Base-by-base conservation (phyloP, 495 filamentous ascomycete species). In the Chaetomium tenue region DNA sequence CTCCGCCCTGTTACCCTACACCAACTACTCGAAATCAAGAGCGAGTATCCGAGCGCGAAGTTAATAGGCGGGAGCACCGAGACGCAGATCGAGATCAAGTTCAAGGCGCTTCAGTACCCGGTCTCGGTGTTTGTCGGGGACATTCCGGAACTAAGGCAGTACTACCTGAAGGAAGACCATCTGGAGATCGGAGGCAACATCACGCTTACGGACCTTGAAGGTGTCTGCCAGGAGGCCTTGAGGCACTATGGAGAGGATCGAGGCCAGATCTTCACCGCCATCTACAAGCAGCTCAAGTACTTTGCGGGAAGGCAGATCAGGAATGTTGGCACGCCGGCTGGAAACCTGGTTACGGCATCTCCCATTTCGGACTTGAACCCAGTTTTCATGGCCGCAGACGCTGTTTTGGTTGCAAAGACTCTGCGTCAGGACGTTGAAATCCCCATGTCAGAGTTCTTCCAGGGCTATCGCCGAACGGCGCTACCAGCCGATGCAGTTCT, bases 71-170 rank as follows among this genome's bases (percentile, higher is more conserved):
- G 94, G 48, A 96, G 91, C 73, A 96, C 91, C 5, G 94, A 98
- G 76, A 98, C 93, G 0, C 94, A 97, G 74, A 97, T 98, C 59
- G 94, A 98, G 75, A 88, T 96, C 76, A 97, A 97, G 72, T 98
- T 98, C 83, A 98, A 98, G 79, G 91, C 86, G 2, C 87, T 95
- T 84, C 86, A 91, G 68, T 98, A 97, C 73, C 84, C 86, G 13
- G 86, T 88, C 7, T 97, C 92, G 0, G 93, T 98, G 0, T 98
- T 89, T 72, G 87, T 98, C 16, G 92, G 92, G 28, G 94, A 98
- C 71, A 97, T 98, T 66, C 79, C 90, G 1, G 94, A 98, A 76
- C 78, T 98, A 51, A 80, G 90, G 26, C 80, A 90, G 63, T 97
- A 89, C 74, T 82, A 81, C 3, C 88, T 98, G 71, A 79, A 89